phyloP scores from a whole-genome alignment of 2,329 filamentous ascomycete genomes.

The Exophiala aquamarina region DNA sequence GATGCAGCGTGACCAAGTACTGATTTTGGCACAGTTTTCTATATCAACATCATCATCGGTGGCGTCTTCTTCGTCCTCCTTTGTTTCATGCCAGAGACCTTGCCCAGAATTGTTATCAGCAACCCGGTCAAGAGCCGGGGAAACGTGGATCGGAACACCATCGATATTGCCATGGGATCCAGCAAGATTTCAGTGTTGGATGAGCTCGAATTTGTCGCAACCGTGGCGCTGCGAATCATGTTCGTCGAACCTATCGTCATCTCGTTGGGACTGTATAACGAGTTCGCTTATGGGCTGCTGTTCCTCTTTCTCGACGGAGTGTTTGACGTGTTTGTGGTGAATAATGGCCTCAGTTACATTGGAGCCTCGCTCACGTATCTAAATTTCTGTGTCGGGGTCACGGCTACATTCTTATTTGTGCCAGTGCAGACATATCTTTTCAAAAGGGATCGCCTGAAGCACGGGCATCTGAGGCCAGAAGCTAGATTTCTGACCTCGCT shows the following conservation, averaged over 20 bases:
- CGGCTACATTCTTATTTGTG: conserved; percentile 43
- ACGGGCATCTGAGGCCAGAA: conserved; percentile 36
- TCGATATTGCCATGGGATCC: conserved; percentile 35
- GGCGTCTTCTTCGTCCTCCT: conserved; percentile 37
- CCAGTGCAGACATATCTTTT: conserved; percentile 46
- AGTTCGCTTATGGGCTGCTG: conserved; percentile 44
- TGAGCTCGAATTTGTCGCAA: conserved; percentile 42
- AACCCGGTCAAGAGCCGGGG: conserved; percentile 34
- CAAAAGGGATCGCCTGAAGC: conserved; percentile 38
- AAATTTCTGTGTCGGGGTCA: conserved; percentile 45
- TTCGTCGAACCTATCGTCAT: conserved; percentile 45
- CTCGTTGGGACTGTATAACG: conserved; percentile 36
- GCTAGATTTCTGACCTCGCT: conserved; percentile 44
- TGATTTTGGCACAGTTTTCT: conserved; percentile 13
- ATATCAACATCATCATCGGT: conserved; percentile 42
- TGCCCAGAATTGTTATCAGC: conserved; percentile 41
- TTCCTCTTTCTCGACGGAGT: conserved; percentile 46
- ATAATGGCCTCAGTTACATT: conserved; percentile 41
- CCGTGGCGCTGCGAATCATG: conserved; percentile 46
- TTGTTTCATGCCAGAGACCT: conserved; percentile 42
- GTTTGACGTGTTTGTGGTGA: conserved; percentile 44
- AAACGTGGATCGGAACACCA: conserved; percentile 30
- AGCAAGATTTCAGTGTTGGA: conserved; percentile 38
- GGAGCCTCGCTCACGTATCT: conserved; percentile 43
- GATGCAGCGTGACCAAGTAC: no score